Conservation (phyloP, 2,329 filamentous ascomycete species). For the Alternaria dauci region DNA sequence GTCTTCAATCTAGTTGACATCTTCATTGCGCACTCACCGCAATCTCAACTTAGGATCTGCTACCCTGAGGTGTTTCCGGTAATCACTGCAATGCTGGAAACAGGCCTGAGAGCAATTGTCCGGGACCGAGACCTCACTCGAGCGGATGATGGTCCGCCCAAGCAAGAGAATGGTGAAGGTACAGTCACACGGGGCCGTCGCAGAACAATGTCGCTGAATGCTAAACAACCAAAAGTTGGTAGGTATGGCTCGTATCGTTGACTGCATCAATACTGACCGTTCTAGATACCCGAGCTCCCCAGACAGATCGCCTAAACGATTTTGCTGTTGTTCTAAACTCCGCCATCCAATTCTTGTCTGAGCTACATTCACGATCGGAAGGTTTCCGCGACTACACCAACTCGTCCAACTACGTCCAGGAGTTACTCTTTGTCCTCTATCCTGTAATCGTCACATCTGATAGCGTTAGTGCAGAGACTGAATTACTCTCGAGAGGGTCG, state of each 20-base stretch:
- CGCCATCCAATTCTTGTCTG: slow-evolving; percentile 79
- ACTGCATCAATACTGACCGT: slow-evolving; percentile 21
- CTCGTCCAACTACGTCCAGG: slow-evolving; percentile 80
- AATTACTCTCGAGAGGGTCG: slow-evolving; percentile 84
- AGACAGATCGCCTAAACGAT: slow-evolving; percentile 56
- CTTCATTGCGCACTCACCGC: slow-evolving; percentile 62
- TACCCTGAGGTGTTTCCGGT: slow-evolving; percentile 82
- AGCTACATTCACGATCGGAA: slow-evolving; percentile 77
- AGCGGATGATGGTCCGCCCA: slow-evolving; percentile 25
- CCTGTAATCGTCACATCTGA: slow-evolving; percentile 89
- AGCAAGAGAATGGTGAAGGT: slow-evolving; percentile 29
- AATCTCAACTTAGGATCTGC: slow-evolving; percentile 66
- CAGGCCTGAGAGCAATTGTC: slow-evolving; percentile 70
- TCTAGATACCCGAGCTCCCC: slow-evolving; percentile 42
- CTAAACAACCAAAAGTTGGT: slow-evolving; percentile 59
- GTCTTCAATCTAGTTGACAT: slow-evolving; percentile 76
- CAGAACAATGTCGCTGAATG: slow-evolving; percentile 72
- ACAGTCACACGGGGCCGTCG: slow-evolving; percentile 56
- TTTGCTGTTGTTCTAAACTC: slow-evolving; percentile 75
- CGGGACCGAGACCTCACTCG: slow-evolving; percentile 43
- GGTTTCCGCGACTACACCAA: slow-evolving; percentile 85
- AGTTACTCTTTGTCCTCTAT: slow-evolving; percentile 81
- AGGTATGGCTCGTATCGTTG: background rate
- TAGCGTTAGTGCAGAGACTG: slow-evolving; percentile 80
- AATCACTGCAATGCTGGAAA: slow-evolving; percentile 86